Conservation (phyloP, 495 filamentous ascomycete species). For the Hyaloscypha bicolor region DNA sequence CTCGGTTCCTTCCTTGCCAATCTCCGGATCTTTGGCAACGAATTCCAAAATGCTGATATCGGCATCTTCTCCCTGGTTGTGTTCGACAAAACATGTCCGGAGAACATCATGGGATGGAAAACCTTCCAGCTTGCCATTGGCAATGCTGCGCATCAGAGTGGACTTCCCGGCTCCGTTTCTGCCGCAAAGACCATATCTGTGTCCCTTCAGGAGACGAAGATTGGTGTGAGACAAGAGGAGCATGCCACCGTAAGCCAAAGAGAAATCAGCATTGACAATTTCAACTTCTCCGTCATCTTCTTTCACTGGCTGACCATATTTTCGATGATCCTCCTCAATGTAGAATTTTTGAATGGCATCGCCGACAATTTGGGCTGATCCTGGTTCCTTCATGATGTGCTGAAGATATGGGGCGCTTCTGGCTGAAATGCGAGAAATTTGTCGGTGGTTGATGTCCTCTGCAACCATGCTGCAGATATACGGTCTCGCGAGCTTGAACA, state of each 20-base stretch:
- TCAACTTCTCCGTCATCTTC: slow-evolving; percentile 83
- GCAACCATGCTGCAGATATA: slow-evolving; percentile 87
- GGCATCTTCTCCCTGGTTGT: slow-evolving; percentile 96
- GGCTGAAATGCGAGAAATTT: slow-evolving; percentile 67
- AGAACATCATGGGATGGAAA: slow-evolving; percentile 91
- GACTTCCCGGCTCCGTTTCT: slow-evolving; percentile 98
- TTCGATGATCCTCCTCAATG: slow-evolving; percentile 80
- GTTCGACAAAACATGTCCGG: slow-evolving; percentile 97
- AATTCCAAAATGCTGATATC: slow-evolving; percentile 95
- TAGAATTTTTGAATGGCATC: slow-evolving; percentile 69
- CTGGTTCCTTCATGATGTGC: slow-evolving; percentile 60
- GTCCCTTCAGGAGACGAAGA: slow-evolving; percentile 89
- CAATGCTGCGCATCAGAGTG: slow-evolving; percentile 96
- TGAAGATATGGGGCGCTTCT: slow-evolving; percentile 75
- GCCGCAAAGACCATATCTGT: slow-evolving; percentile 95
- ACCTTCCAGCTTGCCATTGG: slow-evolving; percentile 92
- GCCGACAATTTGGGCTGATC: slow-evolving; percentile 60
- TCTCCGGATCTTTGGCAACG: slow-evolving; percentile 78
- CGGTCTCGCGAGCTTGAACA: slow-evolving; percentile 66
- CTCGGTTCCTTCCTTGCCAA: slow-evolving; percentile 72
- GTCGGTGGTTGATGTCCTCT: slow-evolving; percentile 85
- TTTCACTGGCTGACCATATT: slow-evolving; percentile 81
- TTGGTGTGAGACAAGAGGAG: slow-evolving; percentile 96
- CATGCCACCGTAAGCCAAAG: slow-evolving; percentile 97
- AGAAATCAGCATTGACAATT: slow-evolving; percentile 98